Evolutionary conservation across 2,329 filamentous ascomycete genomes (phyloP), one percentile per base, ranked within the genome.

Genomic region (Colletotrichum sp.): DNA sequence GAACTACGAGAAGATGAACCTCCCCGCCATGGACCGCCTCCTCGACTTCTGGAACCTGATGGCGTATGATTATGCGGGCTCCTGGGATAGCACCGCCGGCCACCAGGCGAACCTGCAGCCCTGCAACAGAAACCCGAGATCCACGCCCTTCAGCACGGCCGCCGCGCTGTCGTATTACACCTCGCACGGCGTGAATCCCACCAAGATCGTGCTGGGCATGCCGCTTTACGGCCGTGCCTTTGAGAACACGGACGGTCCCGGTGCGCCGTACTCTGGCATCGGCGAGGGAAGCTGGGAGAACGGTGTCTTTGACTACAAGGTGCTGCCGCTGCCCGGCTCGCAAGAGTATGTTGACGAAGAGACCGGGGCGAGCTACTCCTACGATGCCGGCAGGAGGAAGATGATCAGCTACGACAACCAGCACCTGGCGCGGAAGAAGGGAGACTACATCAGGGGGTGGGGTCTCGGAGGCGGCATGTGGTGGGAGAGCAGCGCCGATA

Each of bases 401-500:
- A 90, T 99, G 88, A 90, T 99, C 69, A 94, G 91, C 59, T 99
- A 98, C 82, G 94, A 96, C 82, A 96, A 92, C 2, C 90, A 92
- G 1, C 85, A 88, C 5, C 91, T 96, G 83, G 94, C 92, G 5
- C 87, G 88, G 78, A 83, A 86, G 78, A 99, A 98, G 88, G 92
- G 93, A 2, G 86, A 90, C 13, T 98, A 92, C 83, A 91, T 98
- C 81, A 90, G 88, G 81, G 83, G 90, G 24, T 87, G 89, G 60
- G 88, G 91, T 0, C 89, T 98, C 0, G 96, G 96, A 3, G 96
- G 96, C 21, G 95, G 91, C n/a, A 98, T 99, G 96, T 99, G 95
- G 95, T 98, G 96, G 96, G 96, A 98, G 86, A 95, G 92, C 80
- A 96, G 94, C 81, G 93, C 91, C 1, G 96, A 98, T 83, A 93